phyloP scores from a whole-genome alignment of 2,329 filamentous ascomycete genomes.

The Exophiala spinifera region DNA sequence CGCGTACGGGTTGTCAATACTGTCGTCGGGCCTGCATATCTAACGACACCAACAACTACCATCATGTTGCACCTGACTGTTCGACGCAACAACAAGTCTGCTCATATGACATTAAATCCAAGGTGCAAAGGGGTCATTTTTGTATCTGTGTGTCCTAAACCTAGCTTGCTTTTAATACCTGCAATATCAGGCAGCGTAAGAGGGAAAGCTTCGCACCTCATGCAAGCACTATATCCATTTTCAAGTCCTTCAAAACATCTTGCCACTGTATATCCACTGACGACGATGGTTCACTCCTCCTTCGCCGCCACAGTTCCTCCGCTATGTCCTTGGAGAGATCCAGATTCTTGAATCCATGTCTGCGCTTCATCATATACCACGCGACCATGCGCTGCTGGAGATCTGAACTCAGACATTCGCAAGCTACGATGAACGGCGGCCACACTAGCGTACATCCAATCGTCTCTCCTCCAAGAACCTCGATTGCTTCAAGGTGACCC shows the following conservation, averaged over 20 bases:
- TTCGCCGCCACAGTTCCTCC: slow-evolving; percentile 33
- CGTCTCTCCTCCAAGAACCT: slow-evolving; percentile 30
- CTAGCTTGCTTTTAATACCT: too few relatives aligned
- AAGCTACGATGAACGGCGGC: slow-evolving; percentile 37
- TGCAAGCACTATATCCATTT: slow-evolving; percentile 36
- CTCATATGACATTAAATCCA: too few relatives aligned
- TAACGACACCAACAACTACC: too few relatives aligned
- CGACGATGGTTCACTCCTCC: slow-evolving; percentile 19
- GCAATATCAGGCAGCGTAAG: too few relatives aligned
- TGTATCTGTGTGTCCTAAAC: too few relatives aligned
- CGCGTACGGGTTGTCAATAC: too few relatives aligned
- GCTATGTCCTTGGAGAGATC: slow-evolving; percentile 35
- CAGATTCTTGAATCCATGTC: slow-evolving; percentile 37
- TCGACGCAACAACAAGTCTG: too few relatives aligned
- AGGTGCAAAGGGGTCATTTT: too few relatives aligned
- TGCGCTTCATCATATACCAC: slow-evolving; percentile 35
- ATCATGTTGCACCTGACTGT: too few relatives aligned
- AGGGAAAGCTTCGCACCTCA: not conserved
- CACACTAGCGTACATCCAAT: slow-evolving; percentile 38
- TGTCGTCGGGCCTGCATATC: too few relatives aligned
- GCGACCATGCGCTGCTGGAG: slow-evolving; percentile 33
- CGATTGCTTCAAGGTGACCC: slow-evolving; percentile 34
- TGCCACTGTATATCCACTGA: slow-evolving; percentile 34
- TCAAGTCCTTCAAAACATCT: slow-evolving; percentile 34
- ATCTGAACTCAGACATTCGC: slow-evolving; percentile 33